Evolutionary conservation across 164 flowering plant species (phyloP).

Genomic region (Berberis thunbergii): DNA sequence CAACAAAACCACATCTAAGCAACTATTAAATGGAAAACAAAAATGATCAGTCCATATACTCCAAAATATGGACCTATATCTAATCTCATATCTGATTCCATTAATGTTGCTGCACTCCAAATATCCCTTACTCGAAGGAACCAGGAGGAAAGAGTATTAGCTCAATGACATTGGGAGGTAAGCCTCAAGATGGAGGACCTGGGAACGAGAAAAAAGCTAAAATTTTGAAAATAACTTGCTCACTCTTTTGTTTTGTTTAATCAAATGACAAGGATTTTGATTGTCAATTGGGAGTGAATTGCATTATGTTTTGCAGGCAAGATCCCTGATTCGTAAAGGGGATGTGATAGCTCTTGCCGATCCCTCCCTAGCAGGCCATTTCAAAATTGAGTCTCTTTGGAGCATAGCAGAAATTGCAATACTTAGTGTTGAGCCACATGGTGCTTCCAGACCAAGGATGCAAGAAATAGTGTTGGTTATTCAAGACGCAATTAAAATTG

Average conservation of each 20-base stretch:
- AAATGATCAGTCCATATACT: too few relatives aligned
- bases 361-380: conserved; percentile 40
- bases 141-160: not conserved
- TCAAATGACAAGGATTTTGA: not conserved
- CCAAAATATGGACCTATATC: too few relatives aligned
- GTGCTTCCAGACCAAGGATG: conserved; percentile 73
- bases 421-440: conserved; percentile 65
- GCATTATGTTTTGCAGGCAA: conserved; percentile 41
- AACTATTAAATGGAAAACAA: too few relatives aligned
- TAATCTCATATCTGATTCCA: too few relatives aligned
- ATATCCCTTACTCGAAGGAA: not conserved
- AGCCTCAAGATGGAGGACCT: too few relatives aligned
- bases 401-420: conserved; percentile 80
- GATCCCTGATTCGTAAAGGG: conserved; percentile 71
- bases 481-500: conserved; percentile 81
- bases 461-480: conserved; percentile 72
- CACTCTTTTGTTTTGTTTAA: not conserved
- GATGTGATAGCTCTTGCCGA: conserved; percentile 66
- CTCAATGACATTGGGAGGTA: too few relatives aligned
- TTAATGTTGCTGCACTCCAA: too few relatives aligned
- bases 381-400: conserved; percentile 83
- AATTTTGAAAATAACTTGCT: not conserved
- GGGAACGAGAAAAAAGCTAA: not conserved
- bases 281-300: not conserved
- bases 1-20: too few relatives aligned